Conservation (phyloP, 495 filamentous ascomycete genomes). For the Neurospora sp. region DNA sequence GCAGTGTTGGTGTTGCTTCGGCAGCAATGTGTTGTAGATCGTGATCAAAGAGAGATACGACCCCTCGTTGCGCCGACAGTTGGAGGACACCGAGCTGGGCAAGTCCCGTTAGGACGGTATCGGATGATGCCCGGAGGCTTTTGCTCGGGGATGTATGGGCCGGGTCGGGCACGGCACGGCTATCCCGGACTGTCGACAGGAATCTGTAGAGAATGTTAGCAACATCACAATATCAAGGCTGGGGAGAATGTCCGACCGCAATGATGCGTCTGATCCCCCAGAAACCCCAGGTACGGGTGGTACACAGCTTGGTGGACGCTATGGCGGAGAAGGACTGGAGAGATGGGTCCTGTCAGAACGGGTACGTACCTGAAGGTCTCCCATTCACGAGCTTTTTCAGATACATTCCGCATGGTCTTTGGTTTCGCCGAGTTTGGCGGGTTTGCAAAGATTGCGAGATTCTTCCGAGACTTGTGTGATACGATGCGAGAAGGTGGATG, state of each 20-base stretch:
- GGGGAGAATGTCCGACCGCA: not conserved
- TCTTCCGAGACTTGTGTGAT: not conserved
- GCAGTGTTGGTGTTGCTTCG: conserved; percentile 48
- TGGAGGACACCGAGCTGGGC: conserved; percentile 50
- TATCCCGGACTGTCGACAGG: conserved; percentile 12
- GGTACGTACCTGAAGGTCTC: conserved; percentile 23
- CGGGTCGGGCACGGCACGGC: not conserved
- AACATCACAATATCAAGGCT: not conserved
- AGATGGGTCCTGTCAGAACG: not conserved
- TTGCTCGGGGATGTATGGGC: conserved; percentile 3
- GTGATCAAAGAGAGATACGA: conserved; percentile 53
- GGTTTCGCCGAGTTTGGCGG: not conserved
- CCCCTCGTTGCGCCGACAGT: conserved; percentile 40
- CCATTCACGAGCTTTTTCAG: conserved; percentile 19
- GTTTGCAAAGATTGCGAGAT: not conserved
- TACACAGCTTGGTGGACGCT: not conserved
- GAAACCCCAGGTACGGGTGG: not conserved
- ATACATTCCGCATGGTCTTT: conserved; percentile 4
- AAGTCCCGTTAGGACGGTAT: conserved; percentile 54
- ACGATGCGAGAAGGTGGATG: not conserved
- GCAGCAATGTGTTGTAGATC: conserved; percentile 51
- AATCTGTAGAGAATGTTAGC: not conserved
- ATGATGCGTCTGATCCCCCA: not conserved
- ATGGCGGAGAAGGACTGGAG: not conserved
- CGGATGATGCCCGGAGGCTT: conserved; percentile 28